Conservation (phyloP, 2,329 filamentous ascomycete species). For the Drechslerella dactyloides region DNA sequence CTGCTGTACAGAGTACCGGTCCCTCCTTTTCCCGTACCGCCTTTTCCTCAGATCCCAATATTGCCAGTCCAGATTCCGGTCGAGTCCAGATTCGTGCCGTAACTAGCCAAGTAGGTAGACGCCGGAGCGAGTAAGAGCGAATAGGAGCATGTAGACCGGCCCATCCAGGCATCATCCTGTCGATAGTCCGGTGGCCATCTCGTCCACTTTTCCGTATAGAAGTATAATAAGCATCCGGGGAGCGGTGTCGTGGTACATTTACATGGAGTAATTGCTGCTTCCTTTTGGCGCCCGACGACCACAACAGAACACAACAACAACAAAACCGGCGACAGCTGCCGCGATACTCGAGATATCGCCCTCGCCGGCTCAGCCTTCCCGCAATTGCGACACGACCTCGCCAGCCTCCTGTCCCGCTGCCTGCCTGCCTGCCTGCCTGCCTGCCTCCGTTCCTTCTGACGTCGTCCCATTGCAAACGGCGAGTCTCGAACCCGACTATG, state of each 20-base stretch:
- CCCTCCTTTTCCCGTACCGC: background rate
- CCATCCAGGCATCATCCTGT: too few species aligned
- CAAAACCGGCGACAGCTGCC: background rate
- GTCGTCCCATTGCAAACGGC: background rate
- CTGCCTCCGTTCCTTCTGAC: background rate
- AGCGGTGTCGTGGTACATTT: too few species aligned
- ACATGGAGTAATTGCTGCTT: too few species aligned
- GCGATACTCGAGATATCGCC: background rate
- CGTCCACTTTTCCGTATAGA: too few species aligned
- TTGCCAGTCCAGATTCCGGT: too few species aligned
- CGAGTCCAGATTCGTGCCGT: too few species aligned
- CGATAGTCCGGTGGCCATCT: too few species aligned
- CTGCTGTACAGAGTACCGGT: background rate
- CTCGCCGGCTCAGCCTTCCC: background rate
- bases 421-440: background rate
- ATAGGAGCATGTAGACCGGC: background rate
- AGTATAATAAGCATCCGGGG: too few species aligned
- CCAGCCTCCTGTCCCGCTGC: background rate
- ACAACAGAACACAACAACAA: too few species aligned
- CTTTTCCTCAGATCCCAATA: background rate
- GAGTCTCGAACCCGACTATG: slow-evolving; percentile 18
- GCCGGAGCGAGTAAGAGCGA: too few species aligned
- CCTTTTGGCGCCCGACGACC: too few species aligned
- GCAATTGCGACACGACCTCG: background rate
- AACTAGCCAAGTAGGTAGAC: too few species aligned